Conservation (phyloP, 805 yeast species). For the Yarrowia phangngaensis region DNA sequence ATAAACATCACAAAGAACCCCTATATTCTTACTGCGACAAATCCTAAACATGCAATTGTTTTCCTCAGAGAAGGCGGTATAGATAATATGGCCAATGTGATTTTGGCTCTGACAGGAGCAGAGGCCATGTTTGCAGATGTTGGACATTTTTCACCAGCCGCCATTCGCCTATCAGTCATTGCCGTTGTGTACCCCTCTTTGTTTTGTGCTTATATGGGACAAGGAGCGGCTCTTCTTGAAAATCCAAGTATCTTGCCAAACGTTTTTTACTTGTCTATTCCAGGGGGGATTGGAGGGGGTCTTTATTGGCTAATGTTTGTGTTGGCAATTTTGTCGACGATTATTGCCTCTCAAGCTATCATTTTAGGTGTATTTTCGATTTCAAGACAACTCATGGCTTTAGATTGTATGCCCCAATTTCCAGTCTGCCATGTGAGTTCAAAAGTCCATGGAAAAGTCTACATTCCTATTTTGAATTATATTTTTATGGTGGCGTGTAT, state of each 20-base stretch:
- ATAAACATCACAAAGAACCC: conserved; percentile 46
- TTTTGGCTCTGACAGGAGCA: conserved; percentile 56
- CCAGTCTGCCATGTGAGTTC: conserved; percentile 47
- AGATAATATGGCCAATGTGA: conserved; percentile 47
- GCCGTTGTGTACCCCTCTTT: conserved; percentile 51
- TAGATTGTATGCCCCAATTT: conserved; percentile 54
- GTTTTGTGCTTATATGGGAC: conserved; percentile 55
- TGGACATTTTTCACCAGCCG: conserved; percentile 51
- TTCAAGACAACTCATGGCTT: conserved; percentile 49
- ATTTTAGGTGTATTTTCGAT: conserved; percentile 55
- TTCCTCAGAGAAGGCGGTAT: conserved; percentile 42
- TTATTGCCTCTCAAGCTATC: conserved; percentile 60
- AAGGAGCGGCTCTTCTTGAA: conserved; percentile 48
- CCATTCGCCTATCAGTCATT: conserved; percentile 49
- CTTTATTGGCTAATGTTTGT: conserved; percentile 51
- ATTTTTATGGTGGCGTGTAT: conserved; percentile 51
- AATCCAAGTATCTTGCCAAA: conserved; percentile 44
- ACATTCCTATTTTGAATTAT: conserved; percentile 51
- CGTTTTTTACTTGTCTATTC: conserved; percentile 50
- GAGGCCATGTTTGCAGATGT: conserved; percentile 66
- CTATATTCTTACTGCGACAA: conserved; percentile 46
- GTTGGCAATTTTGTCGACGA: conserved; percentile 52
- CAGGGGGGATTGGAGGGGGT: conserved; percentile 47
- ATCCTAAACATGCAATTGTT: conserved; percentile 52
- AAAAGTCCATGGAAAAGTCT: conserved; percentile 49